A percentile compares a stretch with the other conserved stretches of the same genome.
Evolutionary conservation across 805 yeast genomes (phyloP).

Genomic region (Candida incommunis): DNA sequence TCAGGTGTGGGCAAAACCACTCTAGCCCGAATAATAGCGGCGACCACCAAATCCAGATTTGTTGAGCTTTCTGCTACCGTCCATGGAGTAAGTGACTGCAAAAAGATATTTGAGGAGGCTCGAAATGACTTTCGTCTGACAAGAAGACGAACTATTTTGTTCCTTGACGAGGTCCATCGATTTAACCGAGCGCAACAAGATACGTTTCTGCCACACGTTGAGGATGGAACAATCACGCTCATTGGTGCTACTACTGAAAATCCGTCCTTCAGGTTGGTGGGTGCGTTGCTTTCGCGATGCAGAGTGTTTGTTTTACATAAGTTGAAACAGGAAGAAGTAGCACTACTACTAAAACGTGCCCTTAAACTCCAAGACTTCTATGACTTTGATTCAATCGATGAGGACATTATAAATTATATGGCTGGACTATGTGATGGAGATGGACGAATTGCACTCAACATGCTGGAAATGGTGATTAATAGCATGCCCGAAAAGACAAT

Average conservation of each 20-base stretch:
- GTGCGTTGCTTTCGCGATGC: slow-evolving; percentile 75
- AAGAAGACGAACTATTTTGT: slow-evolving; percentile 49
- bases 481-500: slow-evolving; percentile 7
- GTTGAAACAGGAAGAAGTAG: slow-evolving; percentile 35
- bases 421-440: slow-evolving; percentile 77
- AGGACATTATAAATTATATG: slow-evolving; percentile 49
- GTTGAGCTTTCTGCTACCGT: slow-evolving; percentile 79
- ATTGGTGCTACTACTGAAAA: slow-evolving; percentile 98
- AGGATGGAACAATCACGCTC: slow-evolving; percentile 63
- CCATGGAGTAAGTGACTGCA: slow-evolving; percentile 51
- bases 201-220: slow-evolving; percentile 68
- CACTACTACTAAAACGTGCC: slow-evolving; percentile 42
- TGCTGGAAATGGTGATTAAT: slow-evolving; percentile 43
- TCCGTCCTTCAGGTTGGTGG: slow-evolving; percentile 68
- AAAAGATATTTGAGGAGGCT: slow-evolving; percentile 43
- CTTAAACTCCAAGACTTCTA: slow-evolving; percentile 46
- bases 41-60: slow-evolving; percentile 38
- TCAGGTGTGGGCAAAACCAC: slow-evolving; percentile 93
- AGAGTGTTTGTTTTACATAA: slow-evolving; percentile 58
- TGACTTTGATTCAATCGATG: slow-evolving; percentile 36
- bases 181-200: slow-evolving; percentile 83
- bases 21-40: slow-evolving; percentile 56
- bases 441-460: slow-evolving; percentile 68
- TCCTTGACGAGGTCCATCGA: slow-evolving; percentile 88
- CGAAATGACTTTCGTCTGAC: slow-evolving; percentile 31